A percentile compares a stretch with the other conserved stretches of the same genome.
These are phyloP conservation scores for Candida xyloterini DNA, from an alignment of 805 yeast species.

Conservation along the genomic window DNA sequence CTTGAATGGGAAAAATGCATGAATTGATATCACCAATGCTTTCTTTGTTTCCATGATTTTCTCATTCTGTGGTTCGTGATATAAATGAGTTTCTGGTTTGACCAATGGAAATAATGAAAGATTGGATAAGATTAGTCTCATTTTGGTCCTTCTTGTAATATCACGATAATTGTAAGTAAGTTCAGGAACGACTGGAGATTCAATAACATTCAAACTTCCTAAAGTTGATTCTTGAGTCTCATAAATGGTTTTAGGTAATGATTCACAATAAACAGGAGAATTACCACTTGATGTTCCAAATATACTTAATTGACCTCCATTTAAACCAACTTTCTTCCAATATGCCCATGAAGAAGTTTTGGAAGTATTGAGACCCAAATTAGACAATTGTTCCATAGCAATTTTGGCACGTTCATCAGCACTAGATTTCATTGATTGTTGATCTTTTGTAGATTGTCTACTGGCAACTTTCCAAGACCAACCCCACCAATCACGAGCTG, in stretches of 20 bases:
- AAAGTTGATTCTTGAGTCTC: slow-evolving; percentile 27
- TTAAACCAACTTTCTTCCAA: slow-evolving; percentile 8
- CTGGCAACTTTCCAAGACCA: slow-evolving; percentile 10
- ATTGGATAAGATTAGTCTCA: slow-evolving; percentile 25
- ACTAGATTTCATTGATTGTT: slow-evolving; percentile 4
- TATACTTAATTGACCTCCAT: slow-evolving; percentile 27
- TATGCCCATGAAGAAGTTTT: slow-evolving; percentile 33
- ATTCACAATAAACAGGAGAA: slow-evolving; percentile 25
- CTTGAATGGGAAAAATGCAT: slow-evolving; percentile 89
- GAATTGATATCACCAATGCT: slow-evolving; percentile 86
- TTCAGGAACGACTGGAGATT: slow-evolving; percentile 27
- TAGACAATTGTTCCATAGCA: slow-evolving; percentile 24
- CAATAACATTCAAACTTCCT: neutral
- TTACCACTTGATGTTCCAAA: slow-evolving; percentile 29
- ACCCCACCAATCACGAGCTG: slow-evolving; percentile 4
- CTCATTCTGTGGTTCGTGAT: slow-evolving; percentile 18
- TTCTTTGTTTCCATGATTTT: slow-evolving; percentile 34
- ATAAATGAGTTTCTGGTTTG: slow-evolving; percentile 32
- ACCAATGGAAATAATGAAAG: slow-evolving; percentile 17
- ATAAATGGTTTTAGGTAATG: slow-evolving; percentile 29
- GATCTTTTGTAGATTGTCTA: neutral
- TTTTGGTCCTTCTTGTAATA: slow-evolving; percentile 24
- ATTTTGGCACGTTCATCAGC: slow-evolving; percentile 25
- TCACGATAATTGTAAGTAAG: slow-evolving; percentile 27
- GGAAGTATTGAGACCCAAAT: slow-evolving; percentile 17